phyloP scores from a whole-genome alignment of 805 yeast species.

The Lachancea fermentati region DNA sequence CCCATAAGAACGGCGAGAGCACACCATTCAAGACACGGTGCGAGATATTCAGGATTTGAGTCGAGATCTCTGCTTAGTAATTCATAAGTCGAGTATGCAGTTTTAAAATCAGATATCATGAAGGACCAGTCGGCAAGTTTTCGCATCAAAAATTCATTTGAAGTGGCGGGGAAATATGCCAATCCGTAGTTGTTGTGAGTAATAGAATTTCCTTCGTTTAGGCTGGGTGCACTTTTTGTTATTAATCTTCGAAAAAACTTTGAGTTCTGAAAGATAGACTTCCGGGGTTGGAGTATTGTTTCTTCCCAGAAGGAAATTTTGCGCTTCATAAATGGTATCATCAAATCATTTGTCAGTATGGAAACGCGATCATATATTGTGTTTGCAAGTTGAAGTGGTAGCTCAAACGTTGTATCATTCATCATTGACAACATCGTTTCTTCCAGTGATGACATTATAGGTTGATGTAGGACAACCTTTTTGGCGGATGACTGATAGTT shows the following conservation, averaged over 20 bases:
- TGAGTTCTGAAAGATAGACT: slow-evolving; percentile 66
- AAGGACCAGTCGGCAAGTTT: slow-evolving; percentile 90
- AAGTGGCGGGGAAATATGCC: slow-evolving; percentile 54
- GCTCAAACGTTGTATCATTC: slow-evolving; percentile 4
- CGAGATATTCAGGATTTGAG: slow-evolving; percentile 42
- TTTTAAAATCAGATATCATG: slow-evolving; percentile 83
- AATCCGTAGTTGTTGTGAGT: slow-evolving; percentile 44
- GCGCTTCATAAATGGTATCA: slow-evolving; percentile 78
- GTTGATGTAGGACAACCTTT: slow-evolving; percentile 24
- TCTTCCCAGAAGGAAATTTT: slow-evolving; percentile 84
- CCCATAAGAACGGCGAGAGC: slow-evolving; percentile 66
- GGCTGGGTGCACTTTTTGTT: slow-evolving; percentile 20
- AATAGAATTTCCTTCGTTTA: slow-evolving; percentile 18
- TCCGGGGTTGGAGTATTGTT: slow-evolving; percentile 67
- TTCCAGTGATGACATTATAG: slow-evolving; percentile 27
- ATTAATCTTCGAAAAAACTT: slow-evolving; percentile 45
- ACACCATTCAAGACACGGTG: slow-evolving; percentile 86
- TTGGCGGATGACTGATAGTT: slow-evolving; percentile 6
- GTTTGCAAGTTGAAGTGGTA: slow-evolving; percentile 21
- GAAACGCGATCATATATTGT: slow-evolving; percentile 24
- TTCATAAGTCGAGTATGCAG: slow-evolving; percentile 80
- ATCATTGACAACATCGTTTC: slow-evolving; percentile 11
- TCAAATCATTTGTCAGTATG: slow-evolving; percentile 18
- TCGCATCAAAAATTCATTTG: slow-evolving; percentile 69
- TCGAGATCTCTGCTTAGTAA: slow-evolving; percentile 70